phyloP scores from a whole-genome alignment of 371 early-diverging fungal species.

The Lichtheimia ramosa region DNA sequence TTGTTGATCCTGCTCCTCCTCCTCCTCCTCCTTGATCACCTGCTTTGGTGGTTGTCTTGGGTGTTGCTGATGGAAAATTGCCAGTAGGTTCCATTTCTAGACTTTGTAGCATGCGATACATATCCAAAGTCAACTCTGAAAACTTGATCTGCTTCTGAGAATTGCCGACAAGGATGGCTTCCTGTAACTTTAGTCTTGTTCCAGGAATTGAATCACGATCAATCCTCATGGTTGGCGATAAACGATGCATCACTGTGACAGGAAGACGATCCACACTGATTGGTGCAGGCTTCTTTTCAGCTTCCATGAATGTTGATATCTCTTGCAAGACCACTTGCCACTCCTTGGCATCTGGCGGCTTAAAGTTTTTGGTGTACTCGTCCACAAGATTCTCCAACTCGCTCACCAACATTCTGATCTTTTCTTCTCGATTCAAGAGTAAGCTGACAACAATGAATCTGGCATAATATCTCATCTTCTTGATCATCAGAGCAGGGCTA shows the following conservation, averaged over 20 bases:
- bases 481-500: constrained; percentile 90
- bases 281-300: constrained; percentile 84
- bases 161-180: constrained; percentile 93
- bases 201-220: constrained; percentile 54
- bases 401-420: constrained; percentile 75
- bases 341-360: constrained; percentile 88
- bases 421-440: constrained; percentile 79
- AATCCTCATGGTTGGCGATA: constrained; percentile 53
- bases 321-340: constrained; percentile 93
- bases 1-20: neutral
- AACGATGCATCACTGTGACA: constrained; percentile 64
- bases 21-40: neutral
- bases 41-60: neutral
- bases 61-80: neutral
- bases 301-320: constrained; percentile 87
- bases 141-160: constrained; percentile 92
- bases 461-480: constrained; percentile 95
- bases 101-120: constrained; percentile 93
- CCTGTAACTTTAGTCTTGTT: constrained; percentile 70
- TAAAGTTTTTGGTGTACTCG: constrained; percentile 82
- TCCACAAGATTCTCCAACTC: constrained; percentile 84
- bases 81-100: constrained; percentile 49
- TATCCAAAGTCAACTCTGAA: constrained; percentile 92
- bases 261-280: constrained; percentile 57
- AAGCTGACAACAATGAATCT: constrained; percentile 95